Percentiles rank a stretch among this genome's conserved stretches.
Conservation (phyloP, 2,329 filamentous ascomycete genomes). For the Xylaria sp. region DNA sequence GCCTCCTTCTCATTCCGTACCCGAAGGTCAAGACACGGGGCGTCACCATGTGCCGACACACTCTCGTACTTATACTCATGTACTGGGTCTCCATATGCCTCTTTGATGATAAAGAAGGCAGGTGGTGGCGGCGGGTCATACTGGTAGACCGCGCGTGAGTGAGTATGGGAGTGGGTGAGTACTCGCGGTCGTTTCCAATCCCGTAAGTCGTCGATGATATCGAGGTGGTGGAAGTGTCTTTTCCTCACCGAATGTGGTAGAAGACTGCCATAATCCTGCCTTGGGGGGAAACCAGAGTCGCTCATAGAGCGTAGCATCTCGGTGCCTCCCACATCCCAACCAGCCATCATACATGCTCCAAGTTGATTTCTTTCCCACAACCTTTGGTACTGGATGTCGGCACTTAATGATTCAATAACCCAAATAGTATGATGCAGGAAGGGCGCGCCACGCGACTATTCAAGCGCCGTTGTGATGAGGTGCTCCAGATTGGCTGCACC, state of each 20-base stretch:
- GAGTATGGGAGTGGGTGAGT: constrained; percentile 12
- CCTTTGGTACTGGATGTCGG: constrained; percentile 7
- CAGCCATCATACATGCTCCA: constrained; percentile 35
- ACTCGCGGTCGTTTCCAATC: constrained; percentile 30
- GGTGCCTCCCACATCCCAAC: constrained; percentile 32
- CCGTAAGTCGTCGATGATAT: constrained; percentile 32
- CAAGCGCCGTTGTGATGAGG: not conserved
- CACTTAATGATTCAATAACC: not conserved
- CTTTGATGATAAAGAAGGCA: constrained; percentile 34
- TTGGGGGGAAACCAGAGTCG: constrained; percentile 28
- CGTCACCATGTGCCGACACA: constrained; percentile 8
- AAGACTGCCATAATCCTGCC: constrained; percentile 15
- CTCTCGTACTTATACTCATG: constrained; percentile 16
- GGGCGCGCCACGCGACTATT: not conserved
- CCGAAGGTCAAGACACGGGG: constrained; percentile 16
- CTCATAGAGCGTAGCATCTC: constrained; percentile 33
- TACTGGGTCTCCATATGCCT: constrained; percentile 24
- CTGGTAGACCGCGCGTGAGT: constrained; percentile 16
- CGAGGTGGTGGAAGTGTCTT: constrained; percentile 35
- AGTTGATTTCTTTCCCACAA: constrained; percentile 11
- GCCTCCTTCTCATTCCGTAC: constrained; percentile 16
- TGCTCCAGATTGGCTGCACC: constrained; percentile 1
- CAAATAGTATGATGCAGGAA: constrained; percentile 11
- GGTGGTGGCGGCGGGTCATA: constrained; percentile 22
- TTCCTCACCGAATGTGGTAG: constrained; percentile 36